Base-by-base conservation (phyloP, 345 rosid genomes). In the Zanthoxylum bungeanum region DNA sequence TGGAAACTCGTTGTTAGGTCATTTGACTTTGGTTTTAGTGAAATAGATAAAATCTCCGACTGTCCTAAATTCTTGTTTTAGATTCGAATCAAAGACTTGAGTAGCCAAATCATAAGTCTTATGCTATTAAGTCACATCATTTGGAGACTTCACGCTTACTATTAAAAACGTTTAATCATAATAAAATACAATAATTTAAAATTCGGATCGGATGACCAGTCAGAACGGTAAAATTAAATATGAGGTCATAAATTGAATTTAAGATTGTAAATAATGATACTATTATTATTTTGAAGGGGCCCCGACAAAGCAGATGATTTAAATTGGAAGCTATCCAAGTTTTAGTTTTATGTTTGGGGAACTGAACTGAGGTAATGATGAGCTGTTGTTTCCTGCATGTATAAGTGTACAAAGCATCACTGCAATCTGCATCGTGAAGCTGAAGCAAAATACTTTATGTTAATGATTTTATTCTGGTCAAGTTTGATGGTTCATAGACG, bases 321-420 rank as follows among this genome's bases (percentile, higher is more conserved):
- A 10, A 27, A 7, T n/a, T 34, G 10, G 21, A 61, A 22, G 19
- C 25, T 36, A 22, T 1, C 34, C 2, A n/a, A 5, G 9, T 11
- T 40, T 14, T 40, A 46, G 28, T 47, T 63, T 27, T 33, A 28
- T 28, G 27, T 47, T 44, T 30, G 56, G 19, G 40, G 9, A 64
- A 66, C 46, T n/a, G n/a, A n/a, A n/a, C n/a, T 21, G 2, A 66
- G 39, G 46, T 52, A 66, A 51, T 33, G 70, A 66, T 66, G 60
- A 49, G 60, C n/a, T 31, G 47, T 21, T 31, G 59, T 66, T 66
- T 66, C 59, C 70, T 5, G 8, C 0, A 64, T 19, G 37, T 47
- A 50, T 21, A 5, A 11, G 28, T 50, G 59, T 31, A 49, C 3
- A 31, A n/a, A 4, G 46, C 12, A 28, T 42, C 19, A 42, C 47